These are phyloP conservation scores for Wickerhamomyces alni DNA, from an alignment of 805 yeast genomes.

Conservation along the genomic window DNA sequence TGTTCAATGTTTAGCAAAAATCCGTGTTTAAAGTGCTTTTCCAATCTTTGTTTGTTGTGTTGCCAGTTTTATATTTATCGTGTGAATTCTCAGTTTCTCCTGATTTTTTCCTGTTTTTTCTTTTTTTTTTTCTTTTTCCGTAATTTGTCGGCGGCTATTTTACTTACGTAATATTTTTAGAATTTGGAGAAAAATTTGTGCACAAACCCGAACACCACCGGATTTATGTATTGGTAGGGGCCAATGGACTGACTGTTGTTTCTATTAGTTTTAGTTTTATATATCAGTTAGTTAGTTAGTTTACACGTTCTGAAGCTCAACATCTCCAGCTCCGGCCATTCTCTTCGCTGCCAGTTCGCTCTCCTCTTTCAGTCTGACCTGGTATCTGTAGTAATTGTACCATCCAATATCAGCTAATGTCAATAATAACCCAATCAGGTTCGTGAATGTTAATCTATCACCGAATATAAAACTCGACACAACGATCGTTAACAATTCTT, in stretches of 20 bases:
- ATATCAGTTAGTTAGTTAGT: background rate
- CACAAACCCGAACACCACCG: too few relatives aligned
- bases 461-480: slow-evolving; percentile 65
- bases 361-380: slow-evolving; percentile 12
- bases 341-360: slow-evolving; percentile 2
- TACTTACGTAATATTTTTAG: too few relatives aligned
- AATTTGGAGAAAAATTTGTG: too few relatives aligned
- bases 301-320: slow-evolving; percentile 10
- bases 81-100: background rate
- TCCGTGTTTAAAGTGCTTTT: too few relatives aligned
- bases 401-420: slow-evolving; percentile 76
- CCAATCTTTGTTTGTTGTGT: background rate
- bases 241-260: too few relatives aligned
- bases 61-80: background rate
- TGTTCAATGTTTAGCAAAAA: too few relatives aligned
- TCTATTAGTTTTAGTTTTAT: too few relatives aligned
- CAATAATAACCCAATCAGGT: slow-evolving; percentile 65
- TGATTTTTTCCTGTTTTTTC: background rate
- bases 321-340: background rate
- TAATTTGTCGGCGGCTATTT: background rate
- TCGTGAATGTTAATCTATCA: slow-evolving; percentile 62
- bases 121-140: background rate
- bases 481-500: slow-evolving; percentile 79
- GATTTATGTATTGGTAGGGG: too few relatives aligned
- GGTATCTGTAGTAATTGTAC: slow-evolving; percentile 67